Conservation (phyloP, 2,329 filamentous ascomycete species). For the Aquanectria penicillioides region DNA sequence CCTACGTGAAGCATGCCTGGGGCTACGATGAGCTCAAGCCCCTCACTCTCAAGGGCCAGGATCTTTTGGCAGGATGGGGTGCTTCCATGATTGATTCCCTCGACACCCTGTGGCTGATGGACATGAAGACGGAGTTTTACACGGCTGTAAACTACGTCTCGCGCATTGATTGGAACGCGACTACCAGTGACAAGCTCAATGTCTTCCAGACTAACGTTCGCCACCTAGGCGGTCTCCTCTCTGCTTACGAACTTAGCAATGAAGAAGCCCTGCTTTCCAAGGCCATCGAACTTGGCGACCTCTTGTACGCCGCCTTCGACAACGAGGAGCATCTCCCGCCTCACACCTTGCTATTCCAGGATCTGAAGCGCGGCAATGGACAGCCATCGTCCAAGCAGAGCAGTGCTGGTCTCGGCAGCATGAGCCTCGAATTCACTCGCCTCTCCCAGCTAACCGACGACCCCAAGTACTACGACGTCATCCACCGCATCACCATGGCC, state of each 20-base stretch:
- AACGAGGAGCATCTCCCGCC: conserved; percentile 72
- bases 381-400: conserved; percentile 44
- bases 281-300: conserved; percentile 68
- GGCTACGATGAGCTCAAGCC: conserved; percentile 68
- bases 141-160: conserved; percentile 65
- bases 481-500: conserved; percentile 64
- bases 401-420: conserved; percentile 59
- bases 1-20: conserved; percentile 70
- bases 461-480: conserved; percentile 68
- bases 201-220: conserved; percentile 76
- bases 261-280: conserved; percentile 65
- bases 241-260: conserved; percentile 73
- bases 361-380: conserved; percentile 48
- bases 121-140: conserved; percentile 69
- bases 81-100: conserved; percentile 70
- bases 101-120: conserved; percentile 76
- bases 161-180: conserved; percentile 57
- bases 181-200: conserved; percentile 58
- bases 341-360: conserved; percentile 55
- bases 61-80: conserved; percentile 71
- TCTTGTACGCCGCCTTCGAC: conserved; percentile 72
- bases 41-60: conserved; percentile 56
- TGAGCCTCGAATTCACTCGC: conserved; percentile 70
- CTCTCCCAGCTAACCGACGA: conserved; percentile 70
- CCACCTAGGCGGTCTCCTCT: conserved; percentile 72